Base-by-base conservation (phyloP, 164 flowering plant species). In the Taxillus chinensis region DNA sequence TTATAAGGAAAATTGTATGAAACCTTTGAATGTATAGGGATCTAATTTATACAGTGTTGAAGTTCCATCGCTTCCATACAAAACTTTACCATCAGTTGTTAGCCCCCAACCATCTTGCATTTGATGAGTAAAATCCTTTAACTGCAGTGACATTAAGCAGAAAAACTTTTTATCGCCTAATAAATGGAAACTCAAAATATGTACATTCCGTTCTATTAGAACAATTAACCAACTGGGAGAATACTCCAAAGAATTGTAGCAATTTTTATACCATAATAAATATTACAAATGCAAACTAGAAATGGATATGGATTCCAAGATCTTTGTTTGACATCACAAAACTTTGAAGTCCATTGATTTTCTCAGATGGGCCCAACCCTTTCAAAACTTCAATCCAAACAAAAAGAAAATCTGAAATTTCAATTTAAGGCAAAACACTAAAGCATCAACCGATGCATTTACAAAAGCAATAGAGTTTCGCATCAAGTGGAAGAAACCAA, bases 41-140 rank as follows among this genome's bases (percentile, higher is more conserved):
- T 89, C 80, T 62, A 95, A 76, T 42, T 76, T 78, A 72, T 95
- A 95, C 37, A 95, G 66, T 17, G 84, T 82, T 64, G 99, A 95
- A 68, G 85, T 72, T 55, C 99, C 99, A 82, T 95, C 99, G 78
- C 86, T 91, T 71, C 99, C 99, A 76, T 79, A 87, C 73, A 95
- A 62, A 38, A 87, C 75, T 74, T 86, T 75, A 50, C 99, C 99
- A 81, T 95, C 95, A 56, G 99, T 89, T 63, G 99, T 88, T 63
- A 95, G 78, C 55, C 99, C 99, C 99, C 99, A 95, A 52, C 99
- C 99, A 81, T 95, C 99, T 55, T 55, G 46, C 99, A 95, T 95
- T 61, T 76, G 77, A 77, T 91, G 87, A 54, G 75, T 83, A 62
- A 95, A 95, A 64, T 57, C 68, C 49, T 66, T 72, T 52, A 79